phyloP scores from a whole-genome alignment of 257 asterid species.

The Plectranthus barbatus region DNA sequence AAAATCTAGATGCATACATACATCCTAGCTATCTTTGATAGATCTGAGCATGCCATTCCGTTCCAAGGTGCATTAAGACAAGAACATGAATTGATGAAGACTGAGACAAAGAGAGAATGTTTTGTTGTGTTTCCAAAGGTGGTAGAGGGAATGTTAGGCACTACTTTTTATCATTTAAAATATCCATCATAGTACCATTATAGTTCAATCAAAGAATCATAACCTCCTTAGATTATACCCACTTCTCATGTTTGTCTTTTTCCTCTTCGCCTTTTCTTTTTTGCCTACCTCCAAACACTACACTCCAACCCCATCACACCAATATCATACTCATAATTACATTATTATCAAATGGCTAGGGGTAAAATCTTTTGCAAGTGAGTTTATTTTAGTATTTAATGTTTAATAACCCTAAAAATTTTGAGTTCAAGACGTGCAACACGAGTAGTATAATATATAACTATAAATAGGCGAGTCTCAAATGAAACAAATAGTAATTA shows the following conservation, averaged over 20 bases:
- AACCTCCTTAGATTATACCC: conserved; percentile 58
- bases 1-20: conserved; percentile 17
- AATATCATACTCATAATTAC: background rate
- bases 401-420: no score
- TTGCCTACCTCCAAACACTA: conserved; percentile 29
- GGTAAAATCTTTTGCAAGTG: no score
- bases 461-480: no score
- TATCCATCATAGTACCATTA: conserved; percentile 18
- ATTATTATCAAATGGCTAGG: no score
- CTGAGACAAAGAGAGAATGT: conserved; percentile 23
- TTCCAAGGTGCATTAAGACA: conserved; percentile 35
- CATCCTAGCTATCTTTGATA: no score
- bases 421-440: no score
- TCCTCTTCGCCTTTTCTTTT: conserved; percentile 5
- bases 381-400: no score
- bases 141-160: conserved; percentile 28
- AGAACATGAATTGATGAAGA: conserved; percentile 14
- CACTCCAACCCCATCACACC: conserved; percentile 24
- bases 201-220: conserved; percentile 51
- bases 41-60: conserved; percentile 24
- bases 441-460: no score
- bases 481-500: no score
- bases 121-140: conserved; percentile 26
- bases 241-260: conserved; percentile 48
- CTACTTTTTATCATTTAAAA: conserved; percentile 1